Evolutionary conservation across 495 filamentous ascomycete species (phyloP).

Genomic region (Xylaria telfairii): DNA sequence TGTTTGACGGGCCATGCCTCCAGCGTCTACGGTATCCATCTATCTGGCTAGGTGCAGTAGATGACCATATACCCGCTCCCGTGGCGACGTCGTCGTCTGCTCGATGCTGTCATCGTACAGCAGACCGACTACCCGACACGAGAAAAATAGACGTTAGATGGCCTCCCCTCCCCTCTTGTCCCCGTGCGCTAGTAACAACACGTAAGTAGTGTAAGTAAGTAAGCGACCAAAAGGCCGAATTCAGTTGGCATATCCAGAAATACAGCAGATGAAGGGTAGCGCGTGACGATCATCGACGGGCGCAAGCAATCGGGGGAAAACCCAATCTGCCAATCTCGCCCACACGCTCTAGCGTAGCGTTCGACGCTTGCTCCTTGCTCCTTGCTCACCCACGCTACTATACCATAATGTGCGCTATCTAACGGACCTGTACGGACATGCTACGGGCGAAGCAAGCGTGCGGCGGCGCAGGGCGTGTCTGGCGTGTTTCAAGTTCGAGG

Average conservation of each 20-base stretch:
- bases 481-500: constrained; percentile 26
- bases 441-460: neutral
- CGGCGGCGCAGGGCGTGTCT: neutral
- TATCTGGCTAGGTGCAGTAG: neutral
- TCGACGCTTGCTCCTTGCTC: too few relatives aligned
- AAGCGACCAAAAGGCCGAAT: too few relatives aligned
- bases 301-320: neutral
- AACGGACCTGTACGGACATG: too few relatives aligned
- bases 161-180: too few relatives aligned
- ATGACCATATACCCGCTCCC: neutral
- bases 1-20: neutral
- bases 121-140: neutral
- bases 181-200: too few relatives aligned
- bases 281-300: constrained; percentile 7
- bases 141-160: neutral
- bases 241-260: too few relatives aligned
- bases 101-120: constrained; percentile 13
- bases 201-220: neutral
- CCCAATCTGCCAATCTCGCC: constrained; percentile 4
- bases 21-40: neutral
- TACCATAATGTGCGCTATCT: too few relatives aligned
- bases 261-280: neutral
- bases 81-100: neutral
- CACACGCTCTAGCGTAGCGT: neutral
- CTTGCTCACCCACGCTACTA: too few relatives aligned